Conservation (phyloP, 345 rosid genomes). For the Boechera retrofracta region DNA sequence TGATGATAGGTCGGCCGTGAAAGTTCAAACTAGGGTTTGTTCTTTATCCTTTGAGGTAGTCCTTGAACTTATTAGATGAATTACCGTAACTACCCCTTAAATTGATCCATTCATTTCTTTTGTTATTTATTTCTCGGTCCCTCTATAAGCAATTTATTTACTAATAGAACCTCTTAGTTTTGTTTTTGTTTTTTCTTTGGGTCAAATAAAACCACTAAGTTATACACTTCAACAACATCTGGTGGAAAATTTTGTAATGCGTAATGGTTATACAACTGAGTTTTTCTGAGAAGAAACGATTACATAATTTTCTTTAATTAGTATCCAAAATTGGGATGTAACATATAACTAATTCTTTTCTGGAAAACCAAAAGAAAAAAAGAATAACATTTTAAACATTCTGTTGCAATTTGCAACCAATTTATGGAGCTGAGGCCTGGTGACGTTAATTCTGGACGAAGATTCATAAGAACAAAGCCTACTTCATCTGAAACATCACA, state of each 20-base stretch:
- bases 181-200: neutral
- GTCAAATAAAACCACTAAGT: neutral
- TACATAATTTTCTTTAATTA: neutral
- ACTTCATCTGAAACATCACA: constrained; percentile 39
- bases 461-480: constrained; percentile 25
- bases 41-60: neutral
- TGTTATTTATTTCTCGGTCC: neutral
- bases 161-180: neutral
- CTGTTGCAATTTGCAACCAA: constrained; percentile 16
- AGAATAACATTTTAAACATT: neutral
- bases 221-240: neutral
- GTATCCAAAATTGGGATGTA: constrained; percentile 21
- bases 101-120: neutral
- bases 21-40: constrained; percentile 32
- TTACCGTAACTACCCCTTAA: constrained; percentile 11
- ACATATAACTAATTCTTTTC: neutral
- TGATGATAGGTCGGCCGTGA: constrained; percentile 30
- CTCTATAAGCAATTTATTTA: neutral
- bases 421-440: constrained; percentile 1
- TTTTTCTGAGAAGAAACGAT: neutral
- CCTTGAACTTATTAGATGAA: neutral
- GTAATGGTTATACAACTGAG: constrained; percentile 19
- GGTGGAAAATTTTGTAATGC: neutral
- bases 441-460: constrained; percentile 12
- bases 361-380: neutral